Percentiles rank a stretch among this genome's conserved stretches.
These are phyloP conservation scores for Fusarium duplospermum DNA, from an alignment of 2,329 filamentous ascomycete species.

Conservation along the genomic window DNA sequence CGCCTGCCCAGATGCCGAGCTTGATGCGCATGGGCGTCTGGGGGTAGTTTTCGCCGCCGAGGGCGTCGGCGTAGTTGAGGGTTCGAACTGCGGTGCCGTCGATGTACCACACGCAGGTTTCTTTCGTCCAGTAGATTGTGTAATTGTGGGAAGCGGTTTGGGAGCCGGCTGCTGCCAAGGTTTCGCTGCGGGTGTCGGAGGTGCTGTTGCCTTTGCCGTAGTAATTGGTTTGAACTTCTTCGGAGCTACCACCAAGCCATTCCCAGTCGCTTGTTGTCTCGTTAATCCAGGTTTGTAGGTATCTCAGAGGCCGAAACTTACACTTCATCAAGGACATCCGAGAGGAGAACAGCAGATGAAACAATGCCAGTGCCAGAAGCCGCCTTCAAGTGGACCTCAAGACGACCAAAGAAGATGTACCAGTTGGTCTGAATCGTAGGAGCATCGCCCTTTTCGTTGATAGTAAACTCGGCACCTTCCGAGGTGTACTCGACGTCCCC, in stretches of 20 bases:
- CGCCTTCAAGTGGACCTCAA: conserved; percentile 76
- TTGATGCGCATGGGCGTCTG: conserved; percentile 77
- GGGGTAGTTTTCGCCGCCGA: conserved; percentile 65
- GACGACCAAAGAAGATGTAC: conserved; percentile 87
- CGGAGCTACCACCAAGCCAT: conserved; percentile 75
- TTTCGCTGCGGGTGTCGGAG: conserved; percentile 51
- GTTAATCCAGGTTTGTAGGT: background rate
- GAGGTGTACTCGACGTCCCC: conserved; percentile 34
- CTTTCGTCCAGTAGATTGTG: conserved; percentile 73
- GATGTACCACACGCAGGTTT: conserved; percentile 69
- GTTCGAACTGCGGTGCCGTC: conserved; percentile 54
- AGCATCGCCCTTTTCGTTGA: conserved; percentile 66
- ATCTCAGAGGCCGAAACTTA: no score
- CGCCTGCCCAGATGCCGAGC: conserved; percentile 67
- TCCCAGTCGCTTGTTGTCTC: conserved; percentile 71
- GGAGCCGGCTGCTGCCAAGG: conserved; percentile 15
- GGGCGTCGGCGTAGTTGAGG: conserved; percentile 55
- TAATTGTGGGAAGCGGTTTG: conserved; percentile 69
- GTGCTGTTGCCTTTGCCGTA: conserved; percentile 74
- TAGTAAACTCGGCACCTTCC: conserved; percentile 56
- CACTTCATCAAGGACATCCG: conserved; percentile 73
- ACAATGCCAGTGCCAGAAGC: conserved; percentile 81
- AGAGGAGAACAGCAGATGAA: conserved; percentile 80
- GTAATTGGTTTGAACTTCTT: conserved; percentile 82
- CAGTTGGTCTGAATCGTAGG: conserved; percentile 75